These are phyloP conservation scores for Picea engelmannii DNA, from an alignment of 83 land plant genomes.

Conservation along the genomic window DNA sequence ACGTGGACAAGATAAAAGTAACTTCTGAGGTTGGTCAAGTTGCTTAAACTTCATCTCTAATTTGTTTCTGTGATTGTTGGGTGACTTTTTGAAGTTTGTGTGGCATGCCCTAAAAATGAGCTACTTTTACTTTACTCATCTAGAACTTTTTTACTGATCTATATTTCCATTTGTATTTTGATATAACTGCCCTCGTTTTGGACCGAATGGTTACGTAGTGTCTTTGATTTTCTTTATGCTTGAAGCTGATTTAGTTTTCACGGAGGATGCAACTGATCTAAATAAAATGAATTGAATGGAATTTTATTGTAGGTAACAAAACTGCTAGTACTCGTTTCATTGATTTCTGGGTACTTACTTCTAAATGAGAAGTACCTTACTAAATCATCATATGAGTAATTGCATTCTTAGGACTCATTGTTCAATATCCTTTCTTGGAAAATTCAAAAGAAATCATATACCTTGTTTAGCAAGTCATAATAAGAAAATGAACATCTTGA, in stretches of 20 bases:
- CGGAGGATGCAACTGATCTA: no score
- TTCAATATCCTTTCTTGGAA: not conserved
- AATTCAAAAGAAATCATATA: not conserved
- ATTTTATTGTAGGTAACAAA: no score
- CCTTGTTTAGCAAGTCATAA: not conserved
- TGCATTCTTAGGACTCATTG: not conserved
- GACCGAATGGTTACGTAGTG: not conserved
- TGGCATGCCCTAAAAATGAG: no score
- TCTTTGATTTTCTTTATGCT: not conserved
- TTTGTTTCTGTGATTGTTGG: not conserved
- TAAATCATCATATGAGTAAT: not conserved
- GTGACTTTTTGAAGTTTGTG: not conserved
- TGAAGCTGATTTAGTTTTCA: not conserved
- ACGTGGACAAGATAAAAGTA: conserved; percentile 85
- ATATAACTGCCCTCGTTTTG: not conserved
- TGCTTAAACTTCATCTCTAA: not conserved
- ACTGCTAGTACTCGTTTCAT: no score
- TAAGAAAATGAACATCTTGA: not conserved
- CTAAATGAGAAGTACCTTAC: not conserved
- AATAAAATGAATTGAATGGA: no score
- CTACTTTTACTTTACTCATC: no score
- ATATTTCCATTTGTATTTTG: not conserved
- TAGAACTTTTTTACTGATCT: no score
- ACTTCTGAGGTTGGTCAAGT: conserved; percentile 61
- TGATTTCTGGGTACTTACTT: no score